Evolutionary conservation across 192 early-diverging fungal genomes (phyloP).

Genomic region (Glomus cerebriforme): DNA sequence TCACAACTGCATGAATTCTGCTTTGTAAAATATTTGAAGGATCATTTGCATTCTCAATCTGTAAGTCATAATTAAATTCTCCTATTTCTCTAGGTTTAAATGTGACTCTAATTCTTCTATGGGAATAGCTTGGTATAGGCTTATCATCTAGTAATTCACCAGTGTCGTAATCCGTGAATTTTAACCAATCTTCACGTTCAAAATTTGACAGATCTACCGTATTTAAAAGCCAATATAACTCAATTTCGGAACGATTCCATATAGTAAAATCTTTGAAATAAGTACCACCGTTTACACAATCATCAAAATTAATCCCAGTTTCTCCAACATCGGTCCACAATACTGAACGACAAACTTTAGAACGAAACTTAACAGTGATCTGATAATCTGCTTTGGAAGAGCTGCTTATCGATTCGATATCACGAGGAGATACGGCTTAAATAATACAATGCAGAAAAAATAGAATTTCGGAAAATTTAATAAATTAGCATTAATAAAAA

Average conservation of each 20-base stretch:
- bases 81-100: slow-evolving; percentile 88
- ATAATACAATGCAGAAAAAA: background rate
- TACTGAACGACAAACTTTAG: slow-evolving; percentile 85
- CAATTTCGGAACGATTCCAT: slow-evolving; percentile 88
- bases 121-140: slow-evolving; percentile 71
- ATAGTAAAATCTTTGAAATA: slow-evolving; percentile 92
- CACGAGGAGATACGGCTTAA: slow-evolving; percentile 5
- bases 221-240: slow-evolving; percentile 85
- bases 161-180: slow-evolving; percentile 77
- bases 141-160: slow-evolving; percentile 47
- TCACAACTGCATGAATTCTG: slow-evolving; percentile 79
- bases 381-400: slow-evolving; percentile 52
- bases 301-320: slow-evolving; percentile 91
- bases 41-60: slow-evolving; percentile 91
- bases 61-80: slow-evolving; percentile 88
- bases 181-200: slow-evolving; percentile 61
- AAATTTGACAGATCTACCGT: slow-evolving; percentile 65
- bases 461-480: background rate
- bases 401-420: slow-evolving; percentile 7
- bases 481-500: slow-evolving; percentile 1
- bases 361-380: slow-evolving; percentile 74
- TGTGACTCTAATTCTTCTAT: slow-evolving; percentile 72
- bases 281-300: slow-evolving; percentile 85
- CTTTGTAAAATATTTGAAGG: slow-evolving; percentile 77
- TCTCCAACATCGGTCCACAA: slow-evolving; percentile 91